phyloP scores from a whole-genome alignment of 2,329 filamentous ascomycete genomes.

The Coniochaeta prunicola region DNA sequence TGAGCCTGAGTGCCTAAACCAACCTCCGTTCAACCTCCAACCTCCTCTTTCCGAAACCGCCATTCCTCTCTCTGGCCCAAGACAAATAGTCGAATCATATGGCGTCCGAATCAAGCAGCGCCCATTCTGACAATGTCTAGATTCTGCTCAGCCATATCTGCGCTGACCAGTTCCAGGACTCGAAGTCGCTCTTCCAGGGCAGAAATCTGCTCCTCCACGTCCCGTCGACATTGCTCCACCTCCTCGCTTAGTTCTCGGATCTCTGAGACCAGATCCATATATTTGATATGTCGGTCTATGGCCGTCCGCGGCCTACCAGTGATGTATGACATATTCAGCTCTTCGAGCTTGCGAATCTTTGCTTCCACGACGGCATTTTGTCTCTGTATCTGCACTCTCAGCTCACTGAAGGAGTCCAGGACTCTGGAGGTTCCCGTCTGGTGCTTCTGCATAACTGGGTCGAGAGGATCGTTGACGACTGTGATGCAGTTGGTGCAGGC shows the following conservation, averaged over 20 bases:
- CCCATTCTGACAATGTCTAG: neutral
- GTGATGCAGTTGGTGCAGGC: neutral
- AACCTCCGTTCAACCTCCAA: no score
- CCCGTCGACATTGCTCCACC: neutral
- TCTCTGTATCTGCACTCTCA: neutral
- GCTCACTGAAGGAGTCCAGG: neutral
- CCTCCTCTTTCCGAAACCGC: no score
- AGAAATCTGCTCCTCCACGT: neutral
- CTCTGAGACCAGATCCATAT: neutral
- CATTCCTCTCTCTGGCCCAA: neutral
- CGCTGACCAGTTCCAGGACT: neutral
- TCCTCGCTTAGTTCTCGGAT: neutral
- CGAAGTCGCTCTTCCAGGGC: neutral
- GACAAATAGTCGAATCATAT: neutral
- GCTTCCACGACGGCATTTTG: neutral
- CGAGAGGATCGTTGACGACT: neutral
- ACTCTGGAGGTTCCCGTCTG: neutral
- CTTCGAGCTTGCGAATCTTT: neutral
- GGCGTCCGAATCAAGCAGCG: neutral
- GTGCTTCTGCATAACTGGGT: neutral
- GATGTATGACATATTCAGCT: neutral
- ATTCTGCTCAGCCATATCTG: neutral
- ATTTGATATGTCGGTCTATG: neutral
- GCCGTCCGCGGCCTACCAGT: neutral
- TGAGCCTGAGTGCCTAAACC: no score